phyloP scores from a whole-genome alignment of 352 stramenopile genomes.

The Globisporangium heterothallicum region DNA sequence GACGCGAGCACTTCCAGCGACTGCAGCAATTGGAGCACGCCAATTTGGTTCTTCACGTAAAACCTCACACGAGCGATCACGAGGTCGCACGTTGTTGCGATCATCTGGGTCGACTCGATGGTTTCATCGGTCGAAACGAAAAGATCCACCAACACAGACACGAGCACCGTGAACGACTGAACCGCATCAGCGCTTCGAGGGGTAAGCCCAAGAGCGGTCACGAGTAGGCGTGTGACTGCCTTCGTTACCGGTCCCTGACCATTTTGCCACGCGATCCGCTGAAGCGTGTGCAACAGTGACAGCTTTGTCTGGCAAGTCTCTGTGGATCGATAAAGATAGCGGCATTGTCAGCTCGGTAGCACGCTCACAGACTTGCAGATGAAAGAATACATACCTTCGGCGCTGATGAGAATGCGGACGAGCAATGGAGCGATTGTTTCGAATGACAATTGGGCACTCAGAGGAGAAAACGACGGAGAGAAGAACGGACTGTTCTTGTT shows the following conservation, averaged over 20 bases:
- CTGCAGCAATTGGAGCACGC: conserved; percentile 41
- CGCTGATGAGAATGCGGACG: conserved; percentile 27
- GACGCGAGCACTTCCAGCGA: conserved; percentile 28
- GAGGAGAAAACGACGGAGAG: not conserved
- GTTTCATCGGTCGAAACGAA: conserved; percentile 9
- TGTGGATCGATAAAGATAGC: conserved; percentile 1
- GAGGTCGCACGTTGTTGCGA: conserved; percentile 7
- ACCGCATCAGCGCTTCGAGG: conserved; percentile 17
- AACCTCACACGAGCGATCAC: conserved; percentile 16
- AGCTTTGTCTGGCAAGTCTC: conserved; percentile 19
- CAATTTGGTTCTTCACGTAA: conserved; percentile 23
- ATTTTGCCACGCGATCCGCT: conserved; percentile 34
- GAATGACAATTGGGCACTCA: conserved; percentile 5
- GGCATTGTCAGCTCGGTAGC: not conserved
- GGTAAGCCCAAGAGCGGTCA: conserved; percentile 29
- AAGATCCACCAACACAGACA: conserved; percentile 36
- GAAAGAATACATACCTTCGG: conserved; percentile 10
- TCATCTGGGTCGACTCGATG: conserved; percentile 2
- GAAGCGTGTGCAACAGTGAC: conserved; percentile 30
- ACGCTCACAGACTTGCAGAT: not conserved
- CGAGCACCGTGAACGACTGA: conserved; percentile 31
- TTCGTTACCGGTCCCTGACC: conserved; percentile 3
- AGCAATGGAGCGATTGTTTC: conserved; percentile 26
- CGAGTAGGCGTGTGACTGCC: conserved; percentile 16
- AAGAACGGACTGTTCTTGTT: conserved; percentile 5